Evolutionary conservation across 352 stramenopile species (phyloP), one percentile per base, ranked within the genome.

Genomic region (Plasmopara muralis): DNA sequence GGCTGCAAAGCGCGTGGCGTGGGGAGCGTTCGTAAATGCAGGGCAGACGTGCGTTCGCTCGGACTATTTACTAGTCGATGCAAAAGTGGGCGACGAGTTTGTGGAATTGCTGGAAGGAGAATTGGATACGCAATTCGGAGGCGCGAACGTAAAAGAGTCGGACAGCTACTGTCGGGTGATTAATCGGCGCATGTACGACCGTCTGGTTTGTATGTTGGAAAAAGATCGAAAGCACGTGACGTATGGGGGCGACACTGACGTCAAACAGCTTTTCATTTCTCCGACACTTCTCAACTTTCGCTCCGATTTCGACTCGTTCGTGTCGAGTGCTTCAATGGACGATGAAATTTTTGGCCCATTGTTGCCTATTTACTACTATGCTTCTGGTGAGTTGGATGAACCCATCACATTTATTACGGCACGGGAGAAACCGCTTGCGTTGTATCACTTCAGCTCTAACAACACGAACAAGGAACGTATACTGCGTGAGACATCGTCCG

Each of bases 281-380:
- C 88, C 89, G 1, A 97, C 91, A 15, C 64, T 97, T 15, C 52
- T 98, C 44, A 81, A 95, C 49, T 82, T 94, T 43, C 83, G 92
- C 60, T 66, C 70, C 37, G 66, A 87, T 16, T 53, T 68, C 0
- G 43, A 62, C 5, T 68, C 55, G 1, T 87, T 85, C 18, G 41
- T 81, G 5, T 59, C 39, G 2, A 83, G 74, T 16, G 66, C 77
- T 14, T 68, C 66, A 4, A 95, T 97, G 81, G 49, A 70, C 14
- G 89, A 98, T 43, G 95, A 99, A 67, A 91, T 98, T 16, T 99
- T 99, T 70, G 95, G 95, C 5, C 95, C 95, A 4, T 53, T 98
- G 37, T 58, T 99, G 41, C 89, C 95, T 1, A 89, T 99, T 41
- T 71, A 94, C 33, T 92, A 89, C 63, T 89, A 86, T 49, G 34